phyloP scores from a whole-genome alignment of 2,329 filamentous ascomycete species.

The Arthrobotrys sphaeroides region DNA sequence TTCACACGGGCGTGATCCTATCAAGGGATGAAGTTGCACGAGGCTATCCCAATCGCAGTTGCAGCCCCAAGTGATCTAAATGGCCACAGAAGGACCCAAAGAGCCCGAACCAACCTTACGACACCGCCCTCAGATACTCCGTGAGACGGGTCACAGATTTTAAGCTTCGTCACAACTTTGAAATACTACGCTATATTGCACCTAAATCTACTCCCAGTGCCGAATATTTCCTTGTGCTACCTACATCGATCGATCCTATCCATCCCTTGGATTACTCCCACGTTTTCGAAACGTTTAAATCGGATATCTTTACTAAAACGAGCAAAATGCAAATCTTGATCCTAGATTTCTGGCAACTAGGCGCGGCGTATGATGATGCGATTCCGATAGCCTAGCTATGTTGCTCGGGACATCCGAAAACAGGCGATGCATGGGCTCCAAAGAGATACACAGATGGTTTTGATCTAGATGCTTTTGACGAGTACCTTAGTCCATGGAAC shows the following conservation, averaged over 20 bases:
- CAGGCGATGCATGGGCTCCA: too few relatives aligned
- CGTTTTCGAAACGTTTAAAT: conserved; percentile 10
- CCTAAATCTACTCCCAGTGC: background rate
- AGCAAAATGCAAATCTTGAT: background rate
- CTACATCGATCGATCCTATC: background rate
- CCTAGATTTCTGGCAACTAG: background rate
- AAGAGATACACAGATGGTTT: too few relatives aligned
- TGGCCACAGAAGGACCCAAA: background rate
- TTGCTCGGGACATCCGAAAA: too few relatives aligned
- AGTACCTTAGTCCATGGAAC: too few relatives aligned
- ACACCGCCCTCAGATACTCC: background rate
- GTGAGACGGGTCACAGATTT: background rate
- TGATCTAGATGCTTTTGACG: too few relatives aligned
- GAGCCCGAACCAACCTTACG: background rate
- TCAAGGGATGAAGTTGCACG: conserved; percentile 25
- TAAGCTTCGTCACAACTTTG: background rate
- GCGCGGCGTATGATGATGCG: too few relatives aligned
- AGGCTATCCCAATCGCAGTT: background rate
- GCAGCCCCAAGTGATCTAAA: background rate
- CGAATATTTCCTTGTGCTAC: background rate
- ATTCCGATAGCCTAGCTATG: too few relatives aligned
- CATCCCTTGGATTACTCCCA: too few relatives aligned
- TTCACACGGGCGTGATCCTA: background rate
- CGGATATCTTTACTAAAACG: background rate
- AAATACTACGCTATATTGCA: background rate